These are phyloP conservation scores for Tuber magnatum DNA, from an alignment of 495 filamentous ascomycete genomes.

Conservation along the genomic window DNA sequence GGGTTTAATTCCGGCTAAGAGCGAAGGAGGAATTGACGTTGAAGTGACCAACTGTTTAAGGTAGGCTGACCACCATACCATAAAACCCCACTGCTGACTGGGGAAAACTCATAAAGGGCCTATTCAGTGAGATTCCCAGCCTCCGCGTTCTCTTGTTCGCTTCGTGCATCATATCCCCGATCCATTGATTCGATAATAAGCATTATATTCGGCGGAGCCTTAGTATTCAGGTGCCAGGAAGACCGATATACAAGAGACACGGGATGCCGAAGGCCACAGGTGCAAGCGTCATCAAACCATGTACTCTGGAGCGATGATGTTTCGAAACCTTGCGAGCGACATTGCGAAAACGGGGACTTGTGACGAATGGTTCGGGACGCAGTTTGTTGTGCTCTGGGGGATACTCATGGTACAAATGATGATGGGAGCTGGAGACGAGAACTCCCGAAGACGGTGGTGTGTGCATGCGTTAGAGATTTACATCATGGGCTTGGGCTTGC, in stretches of 20 bases:
- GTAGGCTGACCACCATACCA: constrained; percentile 2
- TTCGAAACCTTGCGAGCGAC: not conserved
- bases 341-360: not conserved
- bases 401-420: not conserved
- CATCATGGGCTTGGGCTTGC: not conserved
- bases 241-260: not conserved
- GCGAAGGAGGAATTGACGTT: not conserved
- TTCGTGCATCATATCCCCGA: not conserved
- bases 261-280: not conserved
- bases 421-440: constrained; percentile 5
- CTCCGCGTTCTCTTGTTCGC: not conserved
- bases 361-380: not conserved
- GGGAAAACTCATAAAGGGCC: not conserved
- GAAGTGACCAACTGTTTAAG: not conserved
- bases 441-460: not conserved
- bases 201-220: not conserved
- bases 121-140: not conserved
- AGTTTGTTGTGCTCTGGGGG: not conserved
- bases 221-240: not conserved
- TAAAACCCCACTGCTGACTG: not conserved
- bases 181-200: not conserved
- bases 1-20: constrained; percentile 1
- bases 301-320: not conserved
- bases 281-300: not conserved
- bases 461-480: constrained; percentile 1